Evolutionary conservation across 345 rosid species (phyloP), one percentile per base, ranked within the genome.

Genomic region (Corymbia maculata): DNA sequence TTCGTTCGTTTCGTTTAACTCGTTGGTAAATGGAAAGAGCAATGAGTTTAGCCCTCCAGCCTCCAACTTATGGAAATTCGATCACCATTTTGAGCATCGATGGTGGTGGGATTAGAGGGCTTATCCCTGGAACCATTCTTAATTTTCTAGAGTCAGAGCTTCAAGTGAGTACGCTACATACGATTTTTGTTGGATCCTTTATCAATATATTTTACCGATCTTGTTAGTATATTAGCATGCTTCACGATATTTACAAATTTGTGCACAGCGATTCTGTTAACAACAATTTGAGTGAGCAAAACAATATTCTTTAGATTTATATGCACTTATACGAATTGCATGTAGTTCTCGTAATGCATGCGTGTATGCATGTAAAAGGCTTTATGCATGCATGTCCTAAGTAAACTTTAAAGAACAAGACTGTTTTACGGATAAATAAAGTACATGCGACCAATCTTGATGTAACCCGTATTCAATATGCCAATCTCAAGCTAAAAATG

Each of bases 71-170:
- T 51, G 93, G 94, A 70, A 93, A 90, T 59, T 87, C 88, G 28
- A 89, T 91, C 52, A 90, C 94, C 6, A 86, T 94, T 55, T 92
- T 93, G 22, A 93, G 94, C 87, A 91, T 94, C 24, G 95, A 92
- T 87, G 94, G 94, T 13, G 95, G 94, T 28, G 95, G 94, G 1
- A 89, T 94, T 32, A 89, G 95, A 88, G 94, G 94, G 24, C 70
- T 93, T 15, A 94, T 93, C 42, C 94, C 94, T 1, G 92, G 89
- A 61, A 89, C 92, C 14, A 88, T 92, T 79, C 89, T 90, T 51
- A 86, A 57, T 32, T 92, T 88, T 86, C 90, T 93, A 5, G 93
- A 93, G 89, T 88, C 89, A 7, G 87, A 90, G 86, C 91, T 92
- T 88, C 93, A 92, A 88, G 93, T 93, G 42, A 52, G 21, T 4